These are phyloP conservation scores for Podospora appendiculata DNA, from an alignment of 495 filamentous ascomycete species.

Conservation along the genomic window DNA sequence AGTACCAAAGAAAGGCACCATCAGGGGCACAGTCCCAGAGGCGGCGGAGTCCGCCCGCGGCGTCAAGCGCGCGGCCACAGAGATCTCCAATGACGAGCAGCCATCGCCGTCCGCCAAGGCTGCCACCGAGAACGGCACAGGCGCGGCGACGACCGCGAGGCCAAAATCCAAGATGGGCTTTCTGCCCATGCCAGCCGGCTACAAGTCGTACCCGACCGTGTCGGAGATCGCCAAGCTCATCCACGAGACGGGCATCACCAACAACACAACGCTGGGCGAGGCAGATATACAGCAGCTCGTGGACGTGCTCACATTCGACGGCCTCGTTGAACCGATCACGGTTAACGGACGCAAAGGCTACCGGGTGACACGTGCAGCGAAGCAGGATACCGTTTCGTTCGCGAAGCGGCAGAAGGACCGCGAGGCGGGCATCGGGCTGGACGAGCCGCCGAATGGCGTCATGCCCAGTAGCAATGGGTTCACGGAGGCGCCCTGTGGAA, in stretches of 20 bases:
- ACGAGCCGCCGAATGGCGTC: conserved; percentile 18
- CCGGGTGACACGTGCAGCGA: conserved; percentile 40
- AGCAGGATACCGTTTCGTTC: conserved; percentile 28
- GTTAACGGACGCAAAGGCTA: conserved; percentile 36
- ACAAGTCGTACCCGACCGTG: conserved; percentile 68
- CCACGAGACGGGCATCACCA: conserved; percentile 54
- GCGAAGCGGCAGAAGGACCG: conserved; percentile 32
- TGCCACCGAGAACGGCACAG: neutral
- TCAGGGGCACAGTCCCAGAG: conserved; percentile 20
- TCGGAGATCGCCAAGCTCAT: conserved; percentile 64
- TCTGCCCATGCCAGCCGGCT: conserved; percentile 61
- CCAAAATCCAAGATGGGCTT: conserved; percentile 16
- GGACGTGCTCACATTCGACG: conserved; percentile 80
- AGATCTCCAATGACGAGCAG: conserved; percentile 34
- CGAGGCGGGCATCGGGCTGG: conserved; percentile 21
- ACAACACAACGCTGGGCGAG: conserved; percentile 53
- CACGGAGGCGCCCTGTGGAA: conserved; percentile 82
- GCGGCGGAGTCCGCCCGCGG: conserved; percentile 20
- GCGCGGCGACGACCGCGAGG: conserved; percentile 9
- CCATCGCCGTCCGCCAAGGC: neutral
- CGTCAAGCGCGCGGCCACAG: conserved; percentile 35
- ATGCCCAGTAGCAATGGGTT: conserved; percentile 51
- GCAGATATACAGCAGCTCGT: conserved; percentile 73
- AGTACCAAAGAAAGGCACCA: conserved; percentile 36
- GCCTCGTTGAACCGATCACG: conserved; percentile 53